A percentile compares a stretch with the other conserved stretches of the same genome.
Evolutionary conservation across 2,329 filamentous ascomycete genomes (phyloP).

Genomic region (Arthrocladium fulminans): DNA sequence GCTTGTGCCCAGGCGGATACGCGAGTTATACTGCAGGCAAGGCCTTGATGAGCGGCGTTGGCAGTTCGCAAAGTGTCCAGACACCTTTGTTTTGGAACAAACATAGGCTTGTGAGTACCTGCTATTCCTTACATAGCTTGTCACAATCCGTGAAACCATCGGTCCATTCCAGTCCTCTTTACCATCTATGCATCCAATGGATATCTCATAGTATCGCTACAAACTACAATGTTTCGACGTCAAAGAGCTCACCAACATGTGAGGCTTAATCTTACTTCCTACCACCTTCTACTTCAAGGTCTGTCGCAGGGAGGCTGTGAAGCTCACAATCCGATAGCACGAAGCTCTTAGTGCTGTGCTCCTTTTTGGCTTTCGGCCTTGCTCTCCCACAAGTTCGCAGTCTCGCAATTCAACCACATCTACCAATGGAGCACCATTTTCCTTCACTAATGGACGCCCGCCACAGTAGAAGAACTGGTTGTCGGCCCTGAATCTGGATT

Average conservation of each 20-base stretch:
- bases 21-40: too few species aligned
- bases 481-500: constrained; percentile 40
- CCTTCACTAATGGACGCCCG: constrained; percentile 42
- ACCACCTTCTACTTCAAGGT: too few species aligned
- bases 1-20: too few species aligned
- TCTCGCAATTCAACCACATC: not conserved
- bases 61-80: not conserved
- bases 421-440: constrained; percentile 13
- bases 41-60: not conserved
- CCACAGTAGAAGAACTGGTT: constrained; percentile 43
- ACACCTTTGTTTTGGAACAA: constrained; percentile 1
- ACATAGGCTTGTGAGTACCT: not conserved
- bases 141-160: not conserved
- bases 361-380: not conserved
- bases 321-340: too few species aligned
- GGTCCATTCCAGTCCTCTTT: not conserved
- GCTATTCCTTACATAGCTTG: not conserved
- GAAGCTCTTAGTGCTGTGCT: constrained; percentile 1
- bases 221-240: not conserved
- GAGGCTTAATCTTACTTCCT: too few species aligned
- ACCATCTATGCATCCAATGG: not conserved
- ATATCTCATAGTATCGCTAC: not conserved
- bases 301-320: too few species aligned
- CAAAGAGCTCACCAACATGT: not conserved
- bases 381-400: not conserved